Percentiles rank a stretch among this genome's conserved stretches.
Evolutionary conservation across 345 rosid species (phyloP).

Genomic region (Eucalyptus regnans): DNA sequence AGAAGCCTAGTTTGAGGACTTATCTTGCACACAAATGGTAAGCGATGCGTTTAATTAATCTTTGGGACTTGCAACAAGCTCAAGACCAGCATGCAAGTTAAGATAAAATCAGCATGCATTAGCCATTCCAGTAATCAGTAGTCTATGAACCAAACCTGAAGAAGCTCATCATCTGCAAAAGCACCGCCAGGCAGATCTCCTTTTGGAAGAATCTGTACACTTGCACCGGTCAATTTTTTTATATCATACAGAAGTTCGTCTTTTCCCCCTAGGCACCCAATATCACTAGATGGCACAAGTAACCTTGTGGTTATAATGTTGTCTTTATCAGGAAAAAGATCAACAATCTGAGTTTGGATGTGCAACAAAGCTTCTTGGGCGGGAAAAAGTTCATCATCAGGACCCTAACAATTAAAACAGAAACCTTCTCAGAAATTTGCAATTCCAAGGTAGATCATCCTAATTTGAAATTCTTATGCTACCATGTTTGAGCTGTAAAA

Average conservation of each 20-base stretch:
- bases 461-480: not conserved
- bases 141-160: conserved; percentile 49
- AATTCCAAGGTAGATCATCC: not conserved
- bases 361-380: conserved; percentile 99
- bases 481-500: not conserved
- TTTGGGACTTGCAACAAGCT: not conserved
- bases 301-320: conserved; percentile 61
- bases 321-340: conserved; percentile 68
- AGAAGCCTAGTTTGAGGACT: not conserved
- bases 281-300: conserved; percentile 63
- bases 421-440: not conserved
- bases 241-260: conserved; percentile 71
- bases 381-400: conserved; percentile 92
- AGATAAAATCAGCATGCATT: not conserved
- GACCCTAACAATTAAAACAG: conserved; percentile 42
- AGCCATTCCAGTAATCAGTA: not conserved
- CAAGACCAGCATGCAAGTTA: not conserved
- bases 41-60: not conserved
- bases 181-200: conserved; percentile 53
- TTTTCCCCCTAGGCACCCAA: conserved; percentile 80
- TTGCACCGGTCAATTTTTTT: conserved; percentile 69
- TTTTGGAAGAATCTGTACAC: conserved; percentile 54
- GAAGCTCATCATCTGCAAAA: conserved; percentile 52
- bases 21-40: not conserved
- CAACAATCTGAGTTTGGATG: conserved; percentile 78